Evolutionary conservation across 768 basidiomycete genomes (phyloP), one percentile per base, ranked within the genome.

Genomic region (Dentipellis fragilis): DNA sequence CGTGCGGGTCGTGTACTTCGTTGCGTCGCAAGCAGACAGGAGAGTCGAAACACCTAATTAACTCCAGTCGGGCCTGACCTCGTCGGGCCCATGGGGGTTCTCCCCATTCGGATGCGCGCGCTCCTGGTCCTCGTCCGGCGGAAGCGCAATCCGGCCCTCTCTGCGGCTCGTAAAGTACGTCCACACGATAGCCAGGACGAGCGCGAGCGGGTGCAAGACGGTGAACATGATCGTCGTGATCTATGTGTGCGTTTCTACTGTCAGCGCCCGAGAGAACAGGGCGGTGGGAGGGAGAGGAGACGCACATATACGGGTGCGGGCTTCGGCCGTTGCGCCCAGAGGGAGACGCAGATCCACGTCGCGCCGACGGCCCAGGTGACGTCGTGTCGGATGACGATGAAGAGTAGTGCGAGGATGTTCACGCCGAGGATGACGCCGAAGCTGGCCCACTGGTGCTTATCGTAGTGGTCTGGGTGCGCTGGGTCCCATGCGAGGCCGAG

Each of bases 331-430:
- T 73, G 70, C 21, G 69, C 67, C 83, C 84, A 87, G 4, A 90
- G 70, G 60, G 81, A 80, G 19, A 83, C 72, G 57, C 81, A 81
- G 19, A 87, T 75, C 88, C 88, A 91, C 0, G 80, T 83, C 0
- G 86, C 83, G 0, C 84, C 84, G 12, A 84, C 73, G 37, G 83
- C 81, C 85, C 86, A 89, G 0, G 89, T 84, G 50, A 90, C 68
- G 62, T 91, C 89, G 2, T 78, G 71, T 1, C 82, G 72, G 1
- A 78, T n/a, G 2, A 76, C 62, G 38, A 89, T 67, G 34, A 87
- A 76, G 37, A 82, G 36, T 0, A 87, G 62, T 2, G 68, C 63
- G 19, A 67, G 12, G 36, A 75, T 38, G 65, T 94, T 91, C 3
- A 83, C 80, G 8, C 74, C 74, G 9, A 85, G 70, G 23, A 92